Evolutionary conservation across 768 basidiomycete species (phyloP), one percentile per base, ranked within the genome.

Genomic region (Suillus alpinus): DNA sequence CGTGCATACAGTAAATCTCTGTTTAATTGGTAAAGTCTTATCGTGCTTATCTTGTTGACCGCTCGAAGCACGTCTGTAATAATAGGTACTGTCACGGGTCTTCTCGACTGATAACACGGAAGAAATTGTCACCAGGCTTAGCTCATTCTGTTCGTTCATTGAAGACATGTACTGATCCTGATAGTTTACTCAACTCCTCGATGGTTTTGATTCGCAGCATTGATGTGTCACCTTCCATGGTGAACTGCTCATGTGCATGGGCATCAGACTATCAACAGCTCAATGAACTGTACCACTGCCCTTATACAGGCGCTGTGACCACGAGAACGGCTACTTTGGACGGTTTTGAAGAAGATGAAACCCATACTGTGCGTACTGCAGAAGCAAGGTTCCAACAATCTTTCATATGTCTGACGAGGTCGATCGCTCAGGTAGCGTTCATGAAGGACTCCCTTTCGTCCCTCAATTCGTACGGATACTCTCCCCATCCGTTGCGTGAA

Each of bases 401-500:
- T 8, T 49, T 34, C 55, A 32, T n/a, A 37, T 59, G 51, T 41
- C 51, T 56, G 58, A 53, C 18, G 14, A 26, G 37, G 23, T 56
- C 34, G 36, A 46, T 57, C 16, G 6, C 59, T 37, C 65, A 91
- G 89, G 87, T 89, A 51, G 83, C 81, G 16, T 89, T 92, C 64
- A 62, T 83, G 50, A 74, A 72, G 41, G 74, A 76, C 14, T 67
- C 77, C 9, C 64, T 80, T 40, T 80, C 89, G n/a, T 86, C 92
- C 16, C 68, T 92, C 62, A 95, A 95, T 71, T 89, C 88, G 0
- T 95, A 91, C 72, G 93, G 93, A 26, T 95, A 94, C 75, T 94
- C 91, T 8, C 93, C 92, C 0, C 80, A 87, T 66, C 84, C 89
- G 6, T 80, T 95, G 46, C 67, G 76, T n/a, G 65, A 69, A 26